Evolutionary conservation across 768 basidiomycete genomes (phyloP).

Genomic region (Imleria badia): DNA sequence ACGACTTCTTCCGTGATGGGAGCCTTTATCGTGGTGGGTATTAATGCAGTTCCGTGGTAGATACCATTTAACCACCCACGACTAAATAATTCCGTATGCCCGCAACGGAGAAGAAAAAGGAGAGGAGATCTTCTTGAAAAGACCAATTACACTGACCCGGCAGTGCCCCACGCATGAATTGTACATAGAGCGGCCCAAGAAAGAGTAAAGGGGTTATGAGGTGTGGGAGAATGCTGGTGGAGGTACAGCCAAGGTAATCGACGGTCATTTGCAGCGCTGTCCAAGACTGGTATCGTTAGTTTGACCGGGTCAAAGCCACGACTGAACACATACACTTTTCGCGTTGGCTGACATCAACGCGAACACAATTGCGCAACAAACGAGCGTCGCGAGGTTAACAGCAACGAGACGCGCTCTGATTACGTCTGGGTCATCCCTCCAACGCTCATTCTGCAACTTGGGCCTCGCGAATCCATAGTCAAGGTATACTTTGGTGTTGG

Average conservation of each 20-base stretch:
- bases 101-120: slow-evolving; percentile 47
- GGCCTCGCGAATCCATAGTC: slow-evolving; percentile 29
- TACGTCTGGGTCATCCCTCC: slow-evolving; percentile 83
- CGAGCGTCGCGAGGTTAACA: slow-evolving; percentile 59
- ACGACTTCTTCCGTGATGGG: slow-evolving; percentile 93
- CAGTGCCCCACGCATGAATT: slow-evolving; percentile 43
- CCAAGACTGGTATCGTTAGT: slow-evolving; percentile 15
- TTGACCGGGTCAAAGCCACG: background rate
- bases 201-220: slow-evolving; percentile 74
- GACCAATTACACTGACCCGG: slow-evolving; percentile 58
- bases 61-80: slow-evolving; percentile 31
- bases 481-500: slow-evolving; percentile 28
- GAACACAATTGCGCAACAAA: slow-evolving; percentile 55
- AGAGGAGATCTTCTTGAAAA: slow-evolving; percentile 38
- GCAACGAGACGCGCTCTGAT: slow-evolving; percentile 77
- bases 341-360: slow-evolving; percentile 36
- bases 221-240: slow-evolving; percentile 43
- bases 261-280: slow-evolving; percentile 32
- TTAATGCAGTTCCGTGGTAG: background rate
- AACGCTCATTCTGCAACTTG: slow-evolving; percentile 44
- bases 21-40: slow-evolving; percentile 46
- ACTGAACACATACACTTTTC: slow-evolving; percentile 11
- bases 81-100: slow-evolving; percentile 71
- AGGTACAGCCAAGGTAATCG: slow-evolving; percentile 42
- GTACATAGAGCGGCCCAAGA: slow-evolving; percentile 71